phyloP scores from a whole-genome alignment of 805 yeast genomes.

The Lachancea cidri region DNA sequence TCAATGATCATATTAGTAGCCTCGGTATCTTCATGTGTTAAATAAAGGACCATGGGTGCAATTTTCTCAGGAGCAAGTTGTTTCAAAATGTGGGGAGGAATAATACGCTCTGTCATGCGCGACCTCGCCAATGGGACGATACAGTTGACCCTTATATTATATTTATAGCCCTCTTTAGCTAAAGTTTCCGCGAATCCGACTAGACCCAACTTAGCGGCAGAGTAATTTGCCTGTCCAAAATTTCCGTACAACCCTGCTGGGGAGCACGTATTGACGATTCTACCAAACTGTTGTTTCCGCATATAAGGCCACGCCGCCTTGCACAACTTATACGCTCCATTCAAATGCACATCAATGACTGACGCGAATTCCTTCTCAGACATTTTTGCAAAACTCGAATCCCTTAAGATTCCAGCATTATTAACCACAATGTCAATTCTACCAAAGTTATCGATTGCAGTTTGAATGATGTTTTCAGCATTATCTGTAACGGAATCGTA shows the following conservation, averaged over 20 bases:
- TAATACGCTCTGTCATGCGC: conserved; percentile 88
- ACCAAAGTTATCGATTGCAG: conserved; percentile 84
- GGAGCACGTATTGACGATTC: conserved; percentile 89
- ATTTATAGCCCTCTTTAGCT: conserved; percentile 87
- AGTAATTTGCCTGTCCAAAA: conserved; percentile 94
- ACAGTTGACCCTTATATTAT: conserved; percentile 77
- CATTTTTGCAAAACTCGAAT: conserved; percentile 83
- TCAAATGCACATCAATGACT: conserved; percentile 82
- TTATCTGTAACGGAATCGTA: conserved; percentile 81
- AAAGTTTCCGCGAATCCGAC: conserved; percentile 91
- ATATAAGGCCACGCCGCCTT: conserved; percentile 91
- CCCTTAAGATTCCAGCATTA: conserved; percentile 94
- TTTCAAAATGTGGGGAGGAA: conserved; percentile 81
- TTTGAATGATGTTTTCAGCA: conserved; percentile 78
- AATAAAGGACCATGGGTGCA: conserved; percentile 83
- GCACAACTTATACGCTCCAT: conserved; percentile 81
- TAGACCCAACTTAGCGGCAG: conserved; percentile 86
- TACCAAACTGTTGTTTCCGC: conserved; percentile 78
- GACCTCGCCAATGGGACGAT: conserved; percentile 95
- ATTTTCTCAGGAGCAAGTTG: conserved; percentile 80
- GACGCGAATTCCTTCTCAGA: conserved; percentile 68
- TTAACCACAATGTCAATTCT: conserved; percentile 83
- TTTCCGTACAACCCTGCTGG: conserved; percentile 97
- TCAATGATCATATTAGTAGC: conserved; percentile 78
- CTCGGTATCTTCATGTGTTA: conserved; percentile 59